These are phyloP conservation scores for Agrocybe praecox DNA, from an alignment of 768 basidiomycete species.

Conservation along the genomic window DNA sequence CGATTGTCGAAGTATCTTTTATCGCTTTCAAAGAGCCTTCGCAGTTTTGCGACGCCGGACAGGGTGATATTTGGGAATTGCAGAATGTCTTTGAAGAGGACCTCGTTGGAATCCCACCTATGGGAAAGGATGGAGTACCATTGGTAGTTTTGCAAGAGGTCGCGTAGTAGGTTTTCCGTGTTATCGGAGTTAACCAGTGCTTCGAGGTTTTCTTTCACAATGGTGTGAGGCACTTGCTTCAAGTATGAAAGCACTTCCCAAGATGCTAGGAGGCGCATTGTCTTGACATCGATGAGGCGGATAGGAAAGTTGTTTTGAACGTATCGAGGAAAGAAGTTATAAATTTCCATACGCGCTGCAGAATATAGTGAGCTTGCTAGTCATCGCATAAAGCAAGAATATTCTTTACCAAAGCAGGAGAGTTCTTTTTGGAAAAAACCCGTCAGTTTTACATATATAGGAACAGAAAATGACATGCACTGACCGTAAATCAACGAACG, in stretches of 20 bases:
- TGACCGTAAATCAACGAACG: not conserved
- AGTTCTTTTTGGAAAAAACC: not conserved
- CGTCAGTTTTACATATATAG: not conserved
- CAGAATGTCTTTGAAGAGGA: not conserved
- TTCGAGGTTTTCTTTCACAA: not conserved
- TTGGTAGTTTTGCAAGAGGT: not conserved
- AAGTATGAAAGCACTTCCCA: not conserved
- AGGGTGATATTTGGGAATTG: not conserved
- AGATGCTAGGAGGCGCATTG: not conserved
- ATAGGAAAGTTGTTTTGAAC: not conserved
- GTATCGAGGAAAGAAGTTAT: not conserved
- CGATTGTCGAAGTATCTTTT: not conserved
- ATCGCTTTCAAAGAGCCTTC: not conserved
- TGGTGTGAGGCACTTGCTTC: not conserved
- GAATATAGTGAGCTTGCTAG: not conserved
- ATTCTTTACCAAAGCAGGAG: not conserved
- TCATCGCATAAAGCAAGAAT: not conserved
- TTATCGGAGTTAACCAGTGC: not conserved
- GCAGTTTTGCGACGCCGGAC: not conserved
- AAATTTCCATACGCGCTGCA: not conserved
- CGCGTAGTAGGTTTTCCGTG: not conserved
- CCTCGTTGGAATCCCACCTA: not conserved
- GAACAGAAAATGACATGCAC: not conserved
- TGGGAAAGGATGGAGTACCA: not conserved
- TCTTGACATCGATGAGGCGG: not conserved